phyloP scores from a whole-genome alignment of 2,329 filamentous ascomycete genomes.

The Ascocoryne sarcoides region DNA sequence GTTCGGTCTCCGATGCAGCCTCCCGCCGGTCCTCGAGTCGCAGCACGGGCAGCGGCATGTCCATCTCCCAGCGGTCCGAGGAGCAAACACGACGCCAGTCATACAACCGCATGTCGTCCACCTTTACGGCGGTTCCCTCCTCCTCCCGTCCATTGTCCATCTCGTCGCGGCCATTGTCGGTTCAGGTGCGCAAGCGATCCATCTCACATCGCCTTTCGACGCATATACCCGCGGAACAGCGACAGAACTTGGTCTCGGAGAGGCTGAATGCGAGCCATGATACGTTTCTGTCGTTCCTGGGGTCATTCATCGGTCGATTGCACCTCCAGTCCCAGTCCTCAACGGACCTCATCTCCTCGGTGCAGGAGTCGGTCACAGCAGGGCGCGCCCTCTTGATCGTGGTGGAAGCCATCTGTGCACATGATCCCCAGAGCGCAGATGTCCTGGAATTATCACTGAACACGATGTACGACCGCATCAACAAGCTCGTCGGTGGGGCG shows the following conservation, averaged over 20 bases:
- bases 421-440: constrained; percentile 60
- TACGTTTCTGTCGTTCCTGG: constrained; percentile 80
- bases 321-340: constrained; percentile 90
- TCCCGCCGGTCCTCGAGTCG: constrained; percentile 25
- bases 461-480: constrained; percentile 71
- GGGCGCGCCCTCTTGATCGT: constrained; percentile 72
- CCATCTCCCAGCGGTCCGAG: constrained; percentile 18
- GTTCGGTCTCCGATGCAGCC: constrained; percentile 31
- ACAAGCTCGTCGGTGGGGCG: constrained; percentile 71
- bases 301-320: constrained; percentile 82
- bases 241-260: constrained; percentile 73
- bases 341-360: constrained; percentile 71
- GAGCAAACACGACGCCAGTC: constrained; percentile 25
- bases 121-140: constrained; percentile 15
- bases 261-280: constrained; percentile 75
- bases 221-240: constrained; percentile 51
- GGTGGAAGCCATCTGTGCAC: constrained; percentile 72
- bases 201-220: constrained; percentile 67
- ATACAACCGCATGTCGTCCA: constrained; percentile 22
- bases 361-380: constrained; percentile 73
- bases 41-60: constrained; percentile 24
- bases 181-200: constrained; percentile 24
- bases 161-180: constrained; percentile 6
- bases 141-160: constrained; percentile 21
- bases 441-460: constrained; percentile 60